Evolutionary conservation across 495 filamentous ascomycete genomes (phyloP).

Genomic region (Aspergillus baeticus): DNA sequence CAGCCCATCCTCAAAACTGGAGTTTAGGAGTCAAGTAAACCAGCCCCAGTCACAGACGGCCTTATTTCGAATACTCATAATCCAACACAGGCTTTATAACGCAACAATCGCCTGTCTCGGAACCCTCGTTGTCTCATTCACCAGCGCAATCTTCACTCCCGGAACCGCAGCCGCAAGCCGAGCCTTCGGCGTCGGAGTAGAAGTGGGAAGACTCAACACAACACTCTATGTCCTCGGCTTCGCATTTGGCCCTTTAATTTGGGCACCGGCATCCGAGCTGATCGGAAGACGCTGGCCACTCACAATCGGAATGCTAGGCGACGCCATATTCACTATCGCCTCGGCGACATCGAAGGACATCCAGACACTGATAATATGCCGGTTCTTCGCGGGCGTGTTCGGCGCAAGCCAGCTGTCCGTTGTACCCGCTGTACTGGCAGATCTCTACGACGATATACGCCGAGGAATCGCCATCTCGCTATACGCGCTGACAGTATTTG

Average conservation of each 20-base stretch:
- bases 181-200: conserved; percentile 50
- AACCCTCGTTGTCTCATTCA: conserved; percentile 64
- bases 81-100: conserved; percentile 25
- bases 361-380: conserved; percentile 57
- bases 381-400: conserved; percentile 67
- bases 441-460: conserved; percentile 56
- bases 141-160: conserved; percentile 64
- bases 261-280: conserved; percentile 57
- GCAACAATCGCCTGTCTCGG: conserved; percentile 55
- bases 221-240: conserved; percentile 67
- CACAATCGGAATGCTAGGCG: conserved; percentile 49
- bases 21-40: not conserved
- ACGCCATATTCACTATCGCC: conserved; percentile 60
- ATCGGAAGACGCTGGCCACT: conserved; percentile 63
- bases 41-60: not conserved
- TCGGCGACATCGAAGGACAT: conserved; percentile 57
- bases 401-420: conserved; percentile 64
- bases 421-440: conserved; percentile 59
- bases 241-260: conserved; percentile 57
- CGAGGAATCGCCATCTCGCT: conserved; percentile 55
- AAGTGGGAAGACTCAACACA: conserved; percentile 57
- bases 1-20: not conserved
- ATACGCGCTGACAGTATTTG: conserved; percentile 45
- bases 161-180: conserved; percentile 54
- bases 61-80: not conserved